phyloP scores from a whole-genome alignment of 495 filamentous ascomycete genomes.

The Annulohypoxylon moriforme region DNA sequence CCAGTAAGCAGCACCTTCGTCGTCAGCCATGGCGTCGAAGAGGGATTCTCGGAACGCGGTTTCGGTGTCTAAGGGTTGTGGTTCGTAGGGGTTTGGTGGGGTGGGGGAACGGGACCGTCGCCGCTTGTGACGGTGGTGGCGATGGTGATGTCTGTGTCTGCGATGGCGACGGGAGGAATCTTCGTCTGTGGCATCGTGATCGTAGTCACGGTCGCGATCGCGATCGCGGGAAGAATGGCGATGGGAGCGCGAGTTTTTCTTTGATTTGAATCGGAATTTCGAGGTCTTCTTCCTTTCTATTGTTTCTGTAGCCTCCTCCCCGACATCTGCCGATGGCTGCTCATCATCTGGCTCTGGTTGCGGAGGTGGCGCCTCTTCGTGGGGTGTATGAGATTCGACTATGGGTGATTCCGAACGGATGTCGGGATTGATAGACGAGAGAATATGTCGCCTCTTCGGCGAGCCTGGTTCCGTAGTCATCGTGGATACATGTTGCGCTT shows the following conservation, averaged over 20 bases:
- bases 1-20: slow-evolving; percentile 96
- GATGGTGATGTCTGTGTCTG: slow-evolving; percentile 48
- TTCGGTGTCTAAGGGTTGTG: slow-evolving; percentile 68
- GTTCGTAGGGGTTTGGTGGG: slow-evolving; percentile 60
- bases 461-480: slow-evolving; percentile 53
- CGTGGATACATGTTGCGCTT: slow-evolving; percentile 37
- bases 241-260: slow-evolving; percentile 39
- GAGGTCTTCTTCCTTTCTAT: slow-evolving; percentile 48
- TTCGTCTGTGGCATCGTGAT: slow-evolving; percentile 35
- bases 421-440: slow-evolving; percentile 58
- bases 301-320: slow-evolving; percentile 29
- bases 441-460: slow-evolving; percentile 59
- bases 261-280: slow-evolving; percentile 72
- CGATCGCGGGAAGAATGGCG: slow-evolving; percentile 33
- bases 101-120: slow-evolving; percentile 47
- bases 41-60: slow-evolving; percentile 93
- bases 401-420: slow-evolving; percentile 32
- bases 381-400: slow-evolving; percentile 7
- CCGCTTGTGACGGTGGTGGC: slow-evolving; percentile 45
- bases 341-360: slow-evolving; percentile 34
- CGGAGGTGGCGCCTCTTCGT: slow-evolving; percentile 27
- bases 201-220: slow-evolving; percentile 11
- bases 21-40: slow-evolving; percentile 98
- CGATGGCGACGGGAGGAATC: slow-evolving; percentile 30
- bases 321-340: slow-evolving; percentile 2